Evolutionary conservation across 2,329 filamentous ascomycete genomes (phyloP).

Genomic region (Alternaria panax): DNA sequence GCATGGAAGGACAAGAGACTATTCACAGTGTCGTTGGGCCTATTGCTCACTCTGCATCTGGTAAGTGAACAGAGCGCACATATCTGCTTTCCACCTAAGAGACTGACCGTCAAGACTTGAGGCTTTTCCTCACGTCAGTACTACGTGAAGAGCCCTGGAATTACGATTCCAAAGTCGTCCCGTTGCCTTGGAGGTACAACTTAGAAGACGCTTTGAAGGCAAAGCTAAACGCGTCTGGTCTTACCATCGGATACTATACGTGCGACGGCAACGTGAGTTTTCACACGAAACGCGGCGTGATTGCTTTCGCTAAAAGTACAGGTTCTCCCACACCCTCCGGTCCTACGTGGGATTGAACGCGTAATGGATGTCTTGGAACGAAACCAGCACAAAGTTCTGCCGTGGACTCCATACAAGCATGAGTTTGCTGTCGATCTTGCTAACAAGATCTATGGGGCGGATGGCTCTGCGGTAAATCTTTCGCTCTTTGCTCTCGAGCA

Average conservation of each 20-base stretch:
- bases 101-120: constrained; percentile 19
- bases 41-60: constrained; percentile 33
- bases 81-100: not conserved
- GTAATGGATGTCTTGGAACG: constrained; percentile 3
- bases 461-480: not conserved
- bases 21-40: constrained; percentile 67
- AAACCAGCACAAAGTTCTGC: constrained; percentile 7
- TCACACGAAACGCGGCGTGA: constrained; percentile 24
- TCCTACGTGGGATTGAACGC: constrained; percentile 5
- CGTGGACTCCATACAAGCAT: constrained; percentile 9
- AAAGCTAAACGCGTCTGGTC: constrained; percentile 49
- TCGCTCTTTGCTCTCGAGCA: no score
- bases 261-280: constrained; percentile 16
- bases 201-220: constrained; percentile 9
- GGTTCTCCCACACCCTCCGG: constrained; percentile 13
- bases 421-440: constrained; percentile 10
- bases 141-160: constrained; percentile 67
- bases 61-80: not conserved
- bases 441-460: constrained; percentile 3
- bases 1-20: constrained; percentile 66
- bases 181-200: constrained; percentile 63
- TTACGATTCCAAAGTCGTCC: constrained; percentile 67
- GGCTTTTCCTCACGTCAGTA: constrained; percentile 61
- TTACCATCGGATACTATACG: constrained; percentile 62
- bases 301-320: constrained; percentile 4